Conservation (phyloP, 345 rosid genomes). For the Bruguiera sexangula region DNA sequence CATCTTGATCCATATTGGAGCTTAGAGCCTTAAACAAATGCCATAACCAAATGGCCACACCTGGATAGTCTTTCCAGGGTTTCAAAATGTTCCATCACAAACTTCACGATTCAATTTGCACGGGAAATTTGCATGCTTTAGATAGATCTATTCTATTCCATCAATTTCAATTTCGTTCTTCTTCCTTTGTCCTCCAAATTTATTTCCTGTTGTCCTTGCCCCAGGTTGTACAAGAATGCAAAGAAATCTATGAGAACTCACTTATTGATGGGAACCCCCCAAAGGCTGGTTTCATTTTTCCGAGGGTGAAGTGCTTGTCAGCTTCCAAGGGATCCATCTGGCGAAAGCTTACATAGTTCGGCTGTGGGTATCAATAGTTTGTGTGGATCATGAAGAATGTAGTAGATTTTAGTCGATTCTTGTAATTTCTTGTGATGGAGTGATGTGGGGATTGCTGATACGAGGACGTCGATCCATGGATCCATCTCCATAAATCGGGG, state of each 20-base stretch:
- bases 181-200: too few relatives aligned
- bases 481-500: too few relatives aligned
- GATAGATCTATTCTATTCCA: too few relatives aligned
- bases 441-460: not conserved
- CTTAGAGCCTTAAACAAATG: not conserved
- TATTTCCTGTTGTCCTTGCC: not conserved
- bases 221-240: slow-evolving; percentile 98
- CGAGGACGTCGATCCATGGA: too few relatives aligned
- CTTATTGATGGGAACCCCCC: slow-evolving; percentile 80
- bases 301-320: slow-evolving; percentile 73
- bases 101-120: too few relatives aligned
- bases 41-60: not conserved
- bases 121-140: too few relatives aligned
- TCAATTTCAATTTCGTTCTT: too few relatives aligned
- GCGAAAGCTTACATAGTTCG: slow-evolving; percentile 57
- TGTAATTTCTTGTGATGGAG: not conserved
- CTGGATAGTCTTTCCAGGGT: too few relatives aligned
- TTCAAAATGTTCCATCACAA: too few relatives aligned
- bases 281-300: slow-evolving; percentile 79
- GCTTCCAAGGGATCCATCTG: slow-evolving; percentile 68
- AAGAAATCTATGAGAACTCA: slow-evolving; percentile 85
- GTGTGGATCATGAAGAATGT: not conserved
- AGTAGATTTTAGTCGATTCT: not conserved
- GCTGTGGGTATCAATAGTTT: not conserved
- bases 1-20: not conserved